phyloP scores from a whole-genome alignment of 2,329 filamentous ascomycete species.

The Colletotrichum coccodes region DNA sequence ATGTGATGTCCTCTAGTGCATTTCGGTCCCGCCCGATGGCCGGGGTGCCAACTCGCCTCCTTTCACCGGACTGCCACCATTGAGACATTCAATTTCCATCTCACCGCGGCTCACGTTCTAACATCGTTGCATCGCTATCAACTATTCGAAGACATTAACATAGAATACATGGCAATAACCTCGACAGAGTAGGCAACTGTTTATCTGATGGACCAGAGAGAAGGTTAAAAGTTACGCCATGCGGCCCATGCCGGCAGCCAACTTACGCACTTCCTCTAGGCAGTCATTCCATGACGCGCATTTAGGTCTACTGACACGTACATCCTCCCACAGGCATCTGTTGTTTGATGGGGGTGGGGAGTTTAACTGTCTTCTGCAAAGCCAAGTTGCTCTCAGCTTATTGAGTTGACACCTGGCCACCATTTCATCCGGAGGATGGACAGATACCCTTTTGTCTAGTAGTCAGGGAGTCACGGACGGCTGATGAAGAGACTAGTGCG shows the following conservation, averaged over 20 bases:
- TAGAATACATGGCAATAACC: too few relatives aligned
- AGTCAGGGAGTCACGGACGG: too few relatives aligned
- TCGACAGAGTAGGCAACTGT: neutral
- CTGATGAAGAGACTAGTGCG: too few relatives aligned
- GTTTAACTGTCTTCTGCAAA: neutral
- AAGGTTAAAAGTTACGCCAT: too few relatives aligned
- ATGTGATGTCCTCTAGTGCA: constrained; percentile 21
- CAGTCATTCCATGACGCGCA: neutral
- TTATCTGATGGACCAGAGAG: too few relatives aligned
- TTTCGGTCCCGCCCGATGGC: constrained; percentile 16
- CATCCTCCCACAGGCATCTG: neutral
- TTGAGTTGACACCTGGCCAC: neutral
- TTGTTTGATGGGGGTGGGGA: neutral
- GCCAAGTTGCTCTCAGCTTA: too few relatives aligned
- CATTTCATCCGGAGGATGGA: neutral
- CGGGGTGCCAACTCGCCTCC: neutral
- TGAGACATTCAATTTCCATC: neutral
- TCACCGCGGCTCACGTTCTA: neutral
- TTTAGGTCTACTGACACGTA: neutral
- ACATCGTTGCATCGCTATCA: neutral
- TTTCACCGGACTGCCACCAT: neutral
- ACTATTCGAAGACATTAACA: too few relatives aligned
- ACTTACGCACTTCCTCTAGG: neutral
- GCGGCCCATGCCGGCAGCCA: neutral
- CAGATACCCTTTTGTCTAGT: too few relatives aligned